Conservation (phyloP, 768 basidiomycete species). For the Phaffia australis region DNA sequence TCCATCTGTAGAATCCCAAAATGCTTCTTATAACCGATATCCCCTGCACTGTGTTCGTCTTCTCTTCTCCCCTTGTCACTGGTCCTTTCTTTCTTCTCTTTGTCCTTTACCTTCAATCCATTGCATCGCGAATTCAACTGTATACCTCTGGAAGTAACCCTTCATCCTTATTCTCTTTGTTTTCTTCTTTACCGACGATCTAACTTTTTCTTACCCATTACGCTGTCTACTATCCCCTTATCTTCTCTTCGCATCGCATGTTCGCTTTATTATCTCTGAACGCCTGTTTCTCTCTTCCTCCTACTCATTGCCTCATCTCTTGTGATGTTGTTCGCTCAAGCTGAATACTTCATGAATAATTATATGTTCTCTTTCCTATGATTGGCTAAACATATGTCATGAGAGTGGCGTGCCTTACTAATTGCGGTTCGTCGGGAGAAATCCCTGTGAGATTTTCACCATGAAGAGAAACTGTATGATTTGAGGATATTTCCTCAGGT, state of each 20-base stretch:
- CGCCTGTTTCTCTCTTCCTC: not conserved
- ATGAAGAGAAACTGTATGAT: too few species aligned
- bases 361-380: not conserved
- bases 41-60: not conserved
- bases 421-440: not conserved
- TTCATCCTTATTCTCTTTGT: not conserved
- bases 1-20: too few species aligned
- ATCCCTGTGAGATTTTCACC: slow-evolving; percentile 6
- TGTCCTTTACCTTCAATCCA: not conserved
- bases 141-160: slow-evolving; percentile 7
- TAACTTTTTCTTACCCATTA: not conserved
- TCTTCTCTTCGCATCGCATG: not conserved
- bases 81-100: not conserved
- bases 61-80: not conserved
- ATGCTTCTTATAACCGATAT: too few species aligned
- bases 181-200: not conserved
- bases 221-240: not conserved
- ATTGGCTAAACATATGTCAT: not conserved
- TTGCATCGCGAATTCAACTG: not conserved
- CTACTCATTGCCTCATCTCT: not conserved
- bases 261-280: not conserved
- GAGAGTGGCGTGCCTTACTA: not conserved
- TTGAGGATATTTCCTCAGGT: not conserved
- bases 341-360: not conserved
- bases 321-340: not conserved